Percentiles rank a stretch among this genome's conserved stretches.
Evolutionary conservation across 148 eudicot genomes (phyloP).

Genomic region (Selenicereus undatus): DNA sequence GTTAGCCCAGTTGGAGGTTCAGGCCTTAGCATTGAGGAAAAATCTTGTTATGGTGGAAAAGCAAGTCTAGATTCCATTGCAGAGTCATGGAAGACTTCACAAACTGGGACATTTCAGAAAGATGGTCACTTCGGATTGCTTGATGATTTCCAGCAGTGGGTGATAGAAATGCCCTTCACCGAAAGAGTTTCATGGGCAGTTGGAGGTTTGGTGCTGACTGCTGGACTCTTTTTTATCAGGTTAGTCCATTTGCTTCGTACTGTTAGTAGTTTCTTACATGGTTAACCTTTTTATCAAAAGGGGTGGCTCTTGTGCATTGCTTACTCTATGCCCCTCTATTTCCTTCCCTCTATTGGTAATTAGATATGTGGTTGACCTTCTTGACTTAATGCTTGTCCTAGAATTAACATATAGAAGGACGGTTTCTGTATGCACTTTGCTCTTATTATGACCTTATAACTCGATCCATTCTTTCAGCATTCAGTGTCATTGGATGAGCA

Average conservation of each 20-base stretch:
- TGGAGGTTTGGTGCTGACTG: constrained; percentile 95
- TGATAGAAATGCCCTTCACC: constrained; percentile 54
- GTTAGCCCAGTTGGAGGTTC: constrained; percentile 46
- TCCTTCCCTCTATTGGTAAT: no score
- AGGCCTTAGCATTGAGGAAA: constrained; percentile 37
- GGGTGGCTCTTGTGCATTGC: neutral
- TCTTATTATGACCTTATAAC: neutral
- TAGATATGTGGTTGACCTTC: neutral
- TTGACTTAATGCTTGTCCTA: neutral
- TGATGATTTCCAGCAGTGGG: constrained; percentile 69
- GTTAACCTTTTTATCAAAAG: neutral
- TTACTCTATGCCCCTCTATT: neutral
- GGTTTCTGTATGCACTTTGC: neutral
- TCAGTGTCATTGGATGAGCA: neutral
- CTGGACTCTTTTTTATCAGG: constrained; percentile 86
- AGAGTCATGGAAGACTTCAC: constrained; percentile 62
- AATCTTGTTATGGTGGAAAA: constrained; percentile 85
- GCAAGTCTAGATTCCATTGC: constrained; percentile 75
- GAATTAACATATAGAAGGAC: neutral
- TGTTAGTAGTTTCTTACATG: neutral
- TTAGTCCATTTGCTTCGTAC: constrained; percentile 24
- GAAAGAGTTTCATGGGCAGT: constrained; percentile 92
- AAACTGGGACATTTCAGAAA: constrained; percentile 30
- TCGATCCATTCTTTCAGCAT: neutral
- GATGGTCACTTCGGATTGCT: constrained; percentile 33